These are phyloP conservation scores for Sporothrix phasma DNA, from an alignment of 2,329 filamentous ascomycete species.

Conservation along the genomic window DNA sequence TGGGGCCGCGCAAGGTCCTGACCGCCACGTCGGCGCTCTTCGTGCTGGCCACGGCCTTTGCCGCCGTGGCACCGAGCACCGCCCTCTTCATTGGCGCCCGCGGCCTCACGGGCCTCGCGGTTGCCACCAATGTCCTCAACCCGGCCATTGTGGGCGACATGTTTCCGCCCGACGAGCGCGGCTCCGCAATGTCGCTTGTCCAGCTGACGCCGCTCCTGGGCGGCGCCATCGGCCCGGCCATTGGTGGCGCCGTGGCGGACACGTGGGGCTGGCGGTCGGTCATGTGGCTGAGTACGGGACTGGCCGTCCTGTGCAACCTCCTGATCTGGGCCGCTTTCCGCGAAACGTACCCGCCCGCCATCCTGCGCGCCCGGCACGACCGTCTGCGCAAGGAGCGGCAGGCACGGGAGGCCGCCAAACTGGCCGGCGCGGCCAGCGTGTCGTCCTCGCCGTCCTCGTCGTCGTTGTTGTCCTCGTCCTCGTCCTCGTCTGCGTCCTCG, in stretches of 20 bases:
- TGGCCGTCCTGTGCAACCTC: constrained; percentile 20
- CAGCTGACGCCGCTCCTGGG: constrained; percentile 25
- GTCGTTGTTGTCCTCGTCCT: neutral
- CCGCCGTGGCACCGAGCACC: constrained; percentile 37
- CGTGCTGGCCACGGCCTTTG: constrained; percentile 36
- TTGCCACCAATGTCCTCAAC: constrained; percentile 53
- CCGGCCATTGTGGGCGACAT: constrained; percentile 56
- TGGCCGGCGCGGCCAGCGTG: neutral
- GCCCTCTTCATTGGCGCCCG: constrained; percentile 52
- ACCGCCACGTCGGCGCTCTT: constrained; percentile 43
- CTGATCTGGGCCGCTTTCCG: constrained; percentile 24
- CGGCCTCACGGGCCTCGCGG: constrained; percentile 56
- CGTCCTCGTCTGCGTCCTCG: neutral
- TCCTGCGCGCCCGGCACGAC: constrained; percentile 38
- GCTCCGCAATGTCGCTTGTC: constrained; percentile 36
- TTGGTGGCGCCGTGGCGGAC: constrained; percentile 26
- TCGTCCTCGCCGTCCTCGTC: constrained; percentile 17
- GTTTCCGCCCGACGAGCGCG: constrained; percentile 46
- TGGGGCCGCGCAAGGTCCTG: constrained; percentile 43
- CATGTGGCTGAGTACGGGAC: constrained; percentile 24
- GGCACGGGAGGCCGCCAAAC: neutral
- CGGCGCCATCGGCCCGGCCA: constrained; percentile 25
- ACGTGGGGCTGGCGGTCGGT: constrained; percentile 28
- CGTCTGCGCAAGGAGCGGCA: constrained; percentile 21
- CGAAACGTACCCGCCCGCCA: constrained; percentile 32